Evolutionary conservation across 2,329 filamentous ascomycete species (phyloP), one percentile per base, ranked within the genome.

Genomic region (Xylaria sp.): DNA sequence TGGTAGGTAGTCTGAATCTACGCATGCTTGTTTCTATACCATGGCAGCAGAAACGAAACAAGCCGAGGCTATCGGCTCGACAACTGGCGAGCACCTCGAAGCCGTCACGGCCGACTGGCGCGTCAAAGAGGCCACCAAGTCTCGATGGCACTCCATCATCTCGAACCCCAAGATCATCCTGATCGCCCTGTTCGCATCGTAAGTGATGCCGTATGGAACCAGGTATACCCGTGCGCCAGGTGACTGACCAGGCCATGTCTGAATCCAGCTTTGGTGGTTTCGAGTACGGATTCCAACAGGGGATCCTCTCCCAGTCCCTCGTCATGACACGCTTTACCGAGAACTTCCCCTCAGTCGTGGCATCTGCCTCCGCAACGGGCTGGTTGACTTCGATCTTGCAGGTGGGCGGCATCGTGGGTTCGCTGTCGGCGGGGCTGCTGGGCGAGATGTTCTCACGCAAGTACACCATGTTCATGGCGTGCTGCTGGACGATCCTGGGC

Each of bases 321-420:
- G 78, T 80, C 60, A 83, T 82, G 79, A 70, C 70, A 7, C 72
- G 75, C 8, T 83, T 82, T 66, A 74, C 68, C 8, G 65, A 73
- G 34, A 76, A 78, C 56, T 82, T 82, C 61, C 79, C 78, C 0
- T 69, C 72, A 0, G 73, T 81, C 7, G 73, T 78, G 37, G 54
- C 71, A 7, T 79, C 77, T 0, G 74, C 77, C 16, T 72, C 72
- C 20, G 76, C 76, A 0, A 78, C 74, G 0, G 79, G 79, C 4
- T 81, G 53, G 42, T 65, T 72, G 62, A 72, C 69, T 2, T 65
- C 73, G 2, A 76, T 80, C 61, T 74, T 85, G 21, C 78, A 83
- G 63, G 72, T 85, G 2, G 82, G 82, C 41, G 82, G 81, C 40
- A 83, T 81, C 78, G 63, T 83, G 20, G 83, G 82, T 26, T 76